Conservation (phyloP, 192 early-diverging fungal species). For the Geosiphon pyriformis region DNA sequence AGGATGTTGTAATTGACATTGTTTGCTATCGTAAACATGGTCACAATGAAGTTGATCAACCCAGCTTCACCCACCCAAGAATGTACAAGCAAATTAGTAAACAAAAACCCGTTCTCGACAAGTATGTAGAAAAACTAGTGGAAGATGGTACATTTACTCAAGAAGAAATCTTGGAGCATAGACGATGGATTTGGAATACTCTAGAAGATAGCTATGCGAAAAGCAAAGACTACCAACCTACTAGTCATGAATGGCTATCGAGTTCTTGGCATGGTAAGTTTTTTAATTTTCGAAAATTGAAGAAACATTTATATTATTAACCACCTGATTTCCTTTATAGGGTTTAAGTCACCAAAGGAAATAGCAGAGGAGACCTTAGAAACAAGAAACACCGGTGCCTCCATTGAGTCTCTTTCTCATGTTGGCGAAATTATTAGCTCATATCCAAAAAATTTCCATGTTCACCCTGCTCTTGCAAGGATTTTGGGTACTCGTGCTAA, state of each 20-base stretch:
- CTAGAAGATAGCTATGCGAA: conserved; percentile 88
- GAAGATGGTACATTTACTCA: conserved; percentile 77
- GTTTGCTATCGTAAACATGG: conserved; percentile 97
- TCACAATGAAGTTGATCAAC: conserved; percentile 99
- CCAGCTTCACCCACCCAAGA: conserved; percentile 95
- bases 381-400: conserved; percentile 64
- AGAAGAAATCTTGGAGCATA: conserved; percentile 81
- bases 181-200: conserved; percentile 86
- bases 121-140: conserved; percentile 81
- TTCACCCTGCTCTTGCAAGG: conserved; percentile 79
- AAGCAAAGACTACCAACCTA: conserved; percentile 86
- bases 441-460: conserved; percentile 77
- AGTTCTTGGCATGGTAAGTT: conserved; percentile 81
- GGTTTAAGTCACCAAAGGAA: conserved; percentile 72
- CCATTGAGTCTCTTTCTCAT: conserved; percentile 67
- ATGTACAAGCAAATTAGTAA: conserved; percentile 91
- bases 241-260: conserved; percentile 90
- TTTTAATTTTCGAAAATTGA: neutral
- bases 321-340: conserved; percentile 27
- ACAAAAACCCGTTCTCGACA: conserved; percentile 77
- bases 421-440: conserved; percentile 80
- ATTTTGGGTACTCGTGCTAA: conserved; percentile 84
- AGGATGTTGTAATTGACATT: conserved; percentile 94
- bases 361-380: conserved; percentile 67
- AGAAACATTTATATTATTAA: neutral